Evolutionary conservation across 345 rosid genomes (phyloP).

Genomic region (thale cress (Arabidopsis thaliana)): DNA sequence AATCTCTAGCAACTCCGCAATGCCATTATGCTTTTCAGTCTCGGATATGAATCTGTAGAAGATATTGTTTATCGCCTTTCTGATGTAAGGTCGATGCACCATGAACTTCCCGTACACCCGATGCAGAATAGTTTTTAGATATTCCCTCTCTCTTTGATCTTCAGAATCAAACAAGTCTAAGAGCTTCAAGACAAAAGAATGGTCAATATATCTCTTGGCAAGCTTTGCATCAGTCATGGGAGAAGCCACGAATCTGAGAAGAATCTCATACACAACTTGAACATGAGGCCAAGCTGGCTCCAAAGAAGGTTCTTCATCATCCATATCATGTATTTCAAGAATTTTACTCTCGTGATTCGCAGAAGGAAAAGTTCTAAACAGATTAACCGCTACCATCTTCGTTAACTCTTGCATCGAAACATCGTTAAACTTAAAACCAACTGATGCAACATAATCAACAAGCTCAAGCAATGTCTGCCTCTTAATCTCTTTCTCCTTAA

Average conservation of each 20-base stretch:
- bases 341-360: constrained; percentile 67
- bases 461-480: constrained; percentile 78
- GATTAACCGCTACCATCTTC: constrained; percentile 71
- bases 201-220: constrained; percentile 83
- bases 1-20: constrained; percentile 79
- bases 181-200: constrained; percentile 75
- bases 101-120: constrained; percentile 87
- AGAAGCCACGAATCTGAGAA: constrained; percentile 76
- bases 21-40: constrained; percentile 87
- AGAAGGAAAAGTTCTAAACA: constrained; percentile 69
- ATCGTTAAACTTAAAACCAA: constrained; percentile 69
- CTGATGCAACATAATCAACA: constrained; percentile 71
- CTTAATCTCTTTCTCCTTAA: constrained; percentile 79
- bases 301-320: constrained; percentile 79
- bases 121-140: constrained; percentile 74
- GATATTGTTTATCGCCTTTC: constrained; percentile 82
- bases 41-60: constrained; percentile 83
- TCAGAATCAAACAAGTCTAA: constrained; percentile 85
- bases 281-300: constrained; percentile 90
- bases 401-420: constrained; percentile 66
- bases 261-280: constrained; percentile 79
- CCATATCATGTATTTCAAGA: constrained; percentile 73
- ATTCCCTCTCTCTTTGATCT: constrained; percentile 85
- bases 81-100: constrained; percentile 87
- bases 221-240: constrained; percentile 85